A percentile compares a stretch with the other conserved stretches of the same genome.
phyloP scores from a whole-genome alignment of 1,284 basidiomycete genomes.

The Heterobasidion parviporum region DNA sequence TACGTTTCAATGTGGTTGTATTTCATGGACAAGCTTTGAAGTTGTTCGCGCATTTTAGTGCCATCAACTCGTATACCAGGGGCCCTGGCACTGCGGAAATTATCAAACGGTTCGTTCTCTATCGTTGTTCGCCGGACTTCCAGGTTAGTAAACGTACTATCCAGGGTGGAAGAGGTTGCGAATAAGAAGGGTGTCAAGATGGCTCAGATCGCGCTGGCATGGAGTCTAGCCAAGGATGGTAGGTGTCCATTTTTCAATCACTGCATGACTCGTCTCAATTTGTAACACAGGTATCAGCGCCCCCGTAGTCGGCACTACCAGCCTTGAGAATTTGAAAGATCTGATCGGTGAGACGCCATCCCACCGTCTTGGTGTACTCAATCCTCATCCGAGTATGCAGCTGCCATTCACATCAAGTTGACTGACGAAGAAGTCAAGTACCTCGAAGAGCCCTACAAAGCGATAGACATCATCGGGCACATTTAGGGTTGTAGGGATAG shows the following conservation, averaged over 20 bases:
- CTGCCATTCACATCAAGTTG: conserved; percentile 25
- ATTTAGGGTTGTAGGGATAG: neutral
- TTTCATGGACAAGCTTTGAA: neutral
- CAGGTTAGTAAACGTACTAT: conserved; percentile 1
- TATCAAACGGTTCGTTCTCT: conserved; percentile 17
- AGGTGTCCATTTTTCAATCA: neutral
- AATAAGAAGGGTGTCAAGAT: conserved; percentile 29
- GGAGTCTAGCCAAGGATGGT: conserved; percentile 24
- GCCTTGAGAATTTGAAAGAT: conserved; percentile 22
- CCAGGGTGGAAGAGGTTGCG: conserved; percentile 33
- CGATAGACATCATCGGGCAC: conserved; percentile 11
- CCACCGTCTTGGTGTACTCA: neutral
- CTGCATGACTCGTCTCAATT: neutral
- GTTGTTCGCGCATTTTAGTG: neutral
- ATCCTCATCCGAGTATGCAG: conserved; percentile 8
- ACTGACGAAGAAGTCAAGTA: conserved; percentile 32
- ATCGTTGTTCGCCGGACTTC: neutral
- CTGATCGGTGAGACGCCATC: conserved; percentile 14
- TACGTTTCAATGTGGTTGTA: neutral
- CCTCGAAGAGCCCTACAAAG: conserved; percentile 19
- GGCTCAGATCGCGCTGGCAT: conserved; percentile 34
- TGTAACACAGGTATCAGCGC: conserved; percentile 16
- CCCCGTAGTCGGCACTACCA: conserved; percentile 25
- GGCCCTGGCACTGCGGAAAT: conserved; percentile 11
- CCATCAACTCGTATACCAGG: neutral